Base-by-base conservation (phyloP, 805 yeast genomes). In the Candida parachauliodes region DNA sequence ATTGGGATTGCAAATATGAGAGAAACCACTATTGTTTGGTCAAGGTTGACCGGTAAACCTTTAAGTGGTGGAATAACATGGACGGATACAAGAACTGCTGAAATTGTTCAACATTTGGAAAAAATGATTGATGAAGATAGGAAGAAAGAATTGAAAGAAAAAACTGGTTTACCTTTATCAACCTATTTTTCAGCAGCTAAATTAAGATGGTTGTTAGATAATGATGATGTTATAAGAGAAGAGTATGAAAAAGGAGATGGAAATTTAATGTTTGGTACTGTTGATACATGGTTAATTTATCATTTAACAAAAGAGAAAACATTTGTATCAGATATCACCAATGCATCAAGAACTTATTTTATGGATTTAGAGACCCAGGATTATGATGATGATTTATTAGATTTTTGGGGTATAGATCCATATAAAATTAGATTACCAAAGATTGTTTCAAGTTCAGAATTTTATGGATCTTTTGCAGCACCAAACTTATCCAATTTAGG, bases 1-100 rank as follows among this genome's bases (percentile, higher is more conserved):
- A 73, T 89, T 49, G 98, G 98, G 18, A 77, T 89, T 48, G 93
- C 97, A 36, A 91, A 88, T 63, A 94, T 91, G 93, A 77, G 98
- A 57, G 98, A 89, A 65, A 89, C 98, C 29, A 83, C 95, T 20
- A 73, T 83, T 37, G 80, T 89, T 34, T 89, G 96, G 96, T 82
- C 88, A 40, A 74, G 79, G 47, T 69, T 69, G 37, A 88, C 96
- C 2, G 96, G 96, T 28, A 65, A 68, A 47, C 94, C 96, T 3
- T 74, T 88, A 39, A 75, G 81, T 55, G 82, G 85, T 57, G 97
- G 96, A 53, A 87, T 89, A 58, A 95, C 89, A 25, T 89, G 98
- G 98, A 86, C 91, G 45, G 98, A 89, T 64, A 85, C 95, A 28
- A 76, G 98, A 55, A 91, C 95, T 28, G 65, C 84, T 8, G 77